Evolutionary conservation across 208 protist genomes (phyloP).

Genomic region (Porcisia hertigi): DNA sequence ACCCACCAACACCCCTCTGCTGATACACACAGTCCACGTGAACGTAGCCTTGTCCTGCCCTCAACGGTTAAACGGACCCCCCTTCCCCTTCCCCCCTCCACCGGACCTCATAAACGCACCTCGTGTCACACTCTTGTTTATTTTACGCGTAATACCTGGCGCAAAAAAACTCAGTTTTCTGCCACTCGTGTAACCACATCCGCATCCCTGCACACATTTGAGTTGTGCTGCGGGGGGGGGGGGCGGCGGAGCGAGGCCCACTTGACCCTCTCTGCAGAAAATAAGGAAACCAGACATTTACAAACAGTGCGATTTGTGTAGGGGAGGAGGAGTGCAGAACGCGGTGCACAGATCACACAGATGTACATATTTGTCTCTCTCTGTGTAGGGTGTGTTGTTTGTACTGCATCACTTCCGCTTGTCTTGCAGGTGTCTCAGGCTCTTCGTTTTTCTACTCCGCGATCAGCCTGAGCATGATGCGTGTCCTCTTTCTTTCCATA

Average conservation of each 20-base stretch:
- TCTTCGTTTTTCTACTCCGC: not conserved
- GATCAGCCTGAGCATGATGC: not conserved
- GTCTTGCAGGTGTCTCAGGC: not conserved
- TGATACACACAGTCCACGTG: not conserved
- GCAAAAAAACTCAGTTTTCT: no score
- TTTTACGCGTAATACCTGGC: not conserved
- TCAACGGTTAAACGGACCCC: not conserved
- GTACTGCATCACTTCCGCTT: not conserved
- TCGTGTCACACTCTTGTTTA: not conserved
- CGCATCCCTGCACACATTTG: no score
- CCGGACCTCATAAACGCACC: not conserved
- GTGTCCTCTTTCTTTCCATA: not conserved
- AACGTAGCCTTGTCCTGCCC: not conserved
- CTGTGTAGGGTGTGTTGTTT: no score
- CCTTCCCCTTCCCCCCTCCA: not conserved
- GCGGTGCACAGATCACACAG: no score
- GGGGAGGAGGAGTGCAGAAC: no score
- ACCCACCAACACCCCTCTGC: not conserved
- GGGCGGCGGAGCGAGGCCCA: no score
- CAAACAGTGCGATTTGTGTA: no score
- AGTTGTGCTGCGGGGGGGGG: no score
- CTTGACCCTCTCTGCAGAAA: no score
- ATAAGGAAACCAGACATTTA: no score
- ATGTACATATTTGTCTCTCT: no score
- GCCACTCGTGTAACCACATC: no score